These are phyloP conservation scores for Cymbopogon flexuosus DNA, from an alignment of 202 grass and related monocot genomes.

Conservation along the genomic window DNA sequence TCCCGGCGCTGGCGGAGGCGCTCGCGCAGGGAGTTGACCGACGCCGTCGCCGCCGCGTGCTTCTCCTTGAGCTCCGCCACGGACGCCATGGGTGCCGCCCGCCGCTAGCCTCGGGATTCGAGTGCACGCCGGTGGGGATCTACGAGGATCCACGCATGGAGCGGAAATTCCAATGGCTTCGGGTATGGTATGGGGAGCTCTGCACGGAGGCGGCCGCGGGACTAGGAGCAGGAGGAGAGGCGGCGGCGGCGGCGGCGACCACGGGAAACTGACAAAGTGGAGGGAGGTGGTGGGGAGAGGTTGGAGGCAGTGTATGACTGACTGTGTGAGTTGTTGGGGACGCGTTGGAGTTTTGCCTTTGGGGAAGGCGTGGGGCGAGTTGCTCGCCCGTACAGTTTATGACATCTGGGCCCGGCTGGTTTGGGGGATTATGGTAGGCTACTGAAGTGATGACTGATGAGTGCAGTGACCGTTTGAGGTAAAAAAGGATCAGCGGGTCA, in stretches of 20 bases:
- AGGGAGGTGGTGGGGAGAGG: neutral
- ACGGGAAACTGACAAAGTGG: constrained; percentile 30
- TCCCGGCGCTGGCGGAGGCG: constrained; percentile 58
- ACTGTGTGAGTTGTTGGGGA: constrained; percentile 31
- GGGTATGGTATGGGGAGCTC: neutral
- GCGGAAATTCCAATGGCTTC: neutral
- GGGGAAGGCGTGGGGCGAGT: neutral
- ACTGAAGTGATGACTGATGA: no score
- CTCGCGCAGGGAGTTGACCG: constrained; percentile 74
- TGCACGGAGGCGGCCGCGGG: neutral
- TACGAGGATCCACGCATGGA: constrained; percentile 37
- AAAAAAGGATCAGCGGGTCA: no score
- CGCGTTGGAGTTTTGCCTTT: constrained; percentile 18
- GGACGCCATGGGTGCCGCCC: constrained; percentile 55
- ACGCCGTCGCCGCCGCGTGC: constrained; percentile 60
- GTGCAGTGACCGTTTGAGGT: constrained; percentile 10
- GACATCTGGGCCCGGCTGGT: constrained; percentile 15
- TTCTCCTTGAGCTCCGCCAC: constrained; percentile 92
- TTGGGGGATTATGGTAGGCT: neutral
- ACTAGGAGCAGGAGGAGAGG: neutral
- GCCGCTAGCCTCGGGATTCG: neutral
- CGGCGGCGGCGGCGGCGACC: constrained; percentile 9
- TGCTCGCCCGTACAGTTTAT: neutral
- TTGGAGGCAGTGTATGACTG: neutral
- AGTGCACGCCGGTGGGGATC: constrained; percentile 3